phyloP scores from a whole-genome alignment of 805 yeast species.

The Kluyveromyces aestuarii region DNA sequence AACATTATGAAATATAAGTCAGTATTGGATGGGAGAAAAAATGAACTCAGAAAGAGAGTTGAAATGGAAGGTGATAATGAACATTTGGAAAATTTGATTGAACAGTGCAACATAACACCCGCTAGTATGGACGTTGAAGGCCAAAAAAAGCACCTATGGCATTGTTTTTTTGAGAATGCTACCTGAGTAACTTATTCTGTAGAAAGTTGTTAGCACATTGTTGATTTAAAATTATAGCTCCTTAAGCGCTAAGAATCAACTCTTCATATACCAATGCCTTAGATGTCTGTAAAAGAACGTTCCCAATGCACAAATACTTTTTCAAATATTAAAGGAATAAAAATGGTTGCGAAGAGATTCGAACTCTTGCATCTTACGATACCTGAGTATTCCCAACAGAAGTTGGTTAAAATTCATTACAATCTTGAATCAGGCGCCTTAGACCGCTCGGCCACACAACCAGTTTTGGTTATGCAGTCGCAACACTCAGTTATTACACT shows the following conservation, averaged over 20 bases:
- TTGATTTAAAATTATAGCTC: too few relatives aligned
- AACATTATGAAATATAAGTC: constrained; percentile 46
- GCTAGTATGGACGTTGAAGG: constrained; percentile 21
- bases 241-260: too few relatives aligned
- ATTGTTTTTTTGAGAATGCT: constrained; percentile 20
- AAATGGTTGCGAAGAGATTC: constrained; percentile 22
- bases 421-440: constrained; percentile 23
- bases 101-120: constrained; percentile 19
- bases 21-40: constrained; percentile 12
- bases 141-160: constrained; percentile 21
- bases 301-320: too few relatives aligned
- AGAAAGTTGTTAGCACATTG: too few relatives aligned
- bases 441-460: constrained; percentile 26
- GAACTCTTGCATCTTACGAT: constrained; percentile 25
- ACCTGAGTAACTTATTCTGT: not conserved
- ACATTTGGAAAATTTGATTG: constrained; percentile 11
- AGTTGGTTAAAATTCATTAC: constrained; percentile 8
- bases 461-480: constrained; percentile 1
- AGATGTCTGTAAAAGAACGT: too few relatives aligned
- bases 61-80: constrained; percentile 2
- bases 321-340: too few relatives aligned
- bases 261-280: too few relatives aligned
- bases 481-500: too few relatives aligned
- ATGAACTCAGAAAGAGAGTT: not conserved
- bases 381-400: constrained; percentile 17